Base-by-base conservation (phyloP, 2,329 filamentous ascomycete genomes). In the Verticillium tricorpus region DNA sequence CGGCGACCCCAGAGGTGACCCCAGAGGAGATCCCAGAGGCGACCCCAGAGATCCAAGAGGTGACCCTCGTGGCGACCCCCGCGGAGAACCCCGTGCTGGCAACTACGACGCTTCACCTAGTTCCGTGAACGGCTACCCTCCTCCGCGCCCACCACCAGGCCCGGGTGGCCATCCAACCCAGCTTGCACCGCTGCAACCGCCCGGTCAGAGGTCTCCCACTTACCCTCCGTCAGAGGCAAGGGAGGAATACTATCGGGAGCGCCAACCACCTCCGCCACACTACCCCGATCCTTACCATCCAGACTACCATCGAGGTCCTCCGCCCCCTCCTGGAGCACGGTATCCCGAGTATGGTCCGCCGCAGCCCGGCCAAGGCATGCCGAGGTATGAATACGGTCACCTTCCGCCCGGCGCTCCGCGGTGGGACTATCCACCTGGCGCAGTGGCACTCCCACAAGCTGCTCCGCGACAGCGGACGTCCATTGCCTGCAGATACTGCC, bases 401-500 rank as follows among this genome's bases (percentile, higher is more conserved):
- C 60, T 62, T 9, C 59, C 62, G 7, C 60, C 63, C 22, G 70
- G 69, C 39, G 60, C 67, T 62, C 69, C 50, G 63, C 69, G 25
- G 40, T 72, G 66, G 65, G 71, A 67, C 35, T 72, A 73, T n/a
- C 69, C 66, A 19, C 76, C 73, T 45, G 73, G 68, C 22, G 72
- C 70, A 32, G 72, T 76, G 39, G 72, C 75, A 19, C 74, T 80
- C 71, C 74, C 77, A 12, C 82, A 84, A 68, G 80, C 82, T 22
- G 84, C 84, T 3, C 84, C 84, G 1, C 76, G 84, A 25, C 84
- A 86, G 69, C 76, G 84, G 34, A 86, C 84, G 1, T 85, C 83
- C 0, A 86, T 86, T 66, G 84, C 84, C 4, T 87, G 84, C 69
- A 78, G 81, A 60, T 87, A 87, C 65, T 87, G 84, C 69, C 74